Evolutionary conservation across 768 basidiomycete genomes (phyloP), one percentile per base, ranked within the genome.

Genomic region (Naganishia vaughanmartiniae): DNA sequence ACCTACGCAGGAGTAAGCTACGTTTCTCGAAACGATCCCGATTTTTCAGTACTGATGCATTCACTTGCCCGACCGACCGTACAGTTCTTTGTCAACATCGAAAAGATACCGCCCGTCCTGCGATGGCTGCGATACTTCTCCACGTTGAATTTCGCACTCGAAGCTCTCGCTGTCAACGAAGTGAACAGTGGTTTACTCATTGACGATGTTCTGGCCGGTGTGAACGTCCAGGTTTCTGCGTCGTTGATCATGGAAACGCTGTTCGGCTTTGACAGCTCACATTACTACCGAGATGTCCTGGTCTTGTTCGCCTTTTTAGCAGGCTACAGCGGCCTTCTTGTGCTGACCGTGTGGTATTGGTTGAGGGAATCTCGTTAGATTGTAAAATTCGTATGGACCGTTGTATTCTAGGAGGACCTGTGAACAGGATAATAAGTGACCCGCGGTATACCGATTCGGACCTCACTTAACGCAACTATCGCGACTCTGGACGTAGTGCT

Each of bases 81-180:
- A 15, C 24, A 63, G 51, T 97, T 95, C 84, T 96, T 96, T 79
- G 91, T 95, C 65, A 91, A 95, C 78, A 85, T 95, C 69, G 81
- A 83, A 72, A 84, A 85, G 70, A 95, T 98, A 70, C 93, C 94
- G 4, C 90, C 91, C 1, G 92, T 94, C 1, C 85, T 98, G 0
- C 86, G 94, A 19, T 98, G 94, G 94, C 83, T 97, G 66, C 89
- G 94, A 77, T 97, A 92, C 89, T 75, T 94, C 69, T 90, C 89
- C 66, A 77, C 78, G 0, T 67, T 80, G 10, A 76, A 77, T 28
- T 84, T 81, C 69, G 75, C 79, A 0, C 76, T 84, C n/a, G 83
- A 83, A 71, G 94, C 94, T 6, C 83, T 96, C 19, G 84, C 89
- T 15, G 90, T 96, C 45, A 98, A 98, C 77, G 94, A 97, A 79